Evolutionary conservation across 108 stramenopile genomes (phyloP), one percentile per base, ranked within the genome.

Genomic region (Nitzschia palea): DNA sequence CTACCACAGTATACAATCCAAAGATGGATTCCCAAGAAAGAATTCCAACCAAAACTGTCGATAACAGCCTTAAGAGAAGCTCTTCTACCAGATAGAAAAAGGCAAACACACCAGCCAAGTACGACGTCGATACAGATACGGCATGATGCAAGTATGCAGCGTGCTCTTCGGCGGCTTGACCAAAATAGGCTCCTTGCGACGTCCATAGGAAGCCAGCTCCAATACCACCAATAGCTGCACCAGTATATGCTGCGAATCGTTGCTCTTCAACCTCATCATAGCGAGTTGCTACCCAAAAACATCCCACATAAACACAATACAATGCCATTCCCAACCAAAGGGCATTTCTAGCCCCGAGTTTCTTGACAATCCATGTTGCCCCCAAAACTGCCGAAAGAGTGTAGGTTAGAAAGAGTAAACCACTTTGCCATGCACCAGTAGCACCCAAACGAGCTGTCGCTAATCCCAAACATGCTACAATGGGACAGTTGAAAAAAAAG

Each of bases 151-250:
- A 33, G 8, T 52, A 34, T 47, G 25, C 25, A 4, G 89, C 86
- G 75, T 87, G 80, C 18, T 83, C 68, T 62, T 78, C 71, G 14
- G 86, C 82, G 3, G 87, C 76, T 3, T 30, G 71, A 0, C 76
- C 37, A 70, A 94, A 90, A 78, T 86, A 94, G 33, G 85, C 62
- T 3, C 93, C 93, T 60, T 94, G 93, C 17, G 86, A 78, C 18
- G 85, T 87, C 93, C 93, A 94, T 25, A 94, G 71, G 35, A 87
- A 80, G 1, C 89, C 87, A 51, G 79, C 88, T 20, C 89, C 93
- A 0, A 89, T 44, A 17, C 93, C 93, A 8, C 93, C 93, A 37
- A 90, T 70, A 0, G 75, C 70, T 1, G 85, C 87, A 14, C 93
- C 89, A 25, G 67, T 23, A 3, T 81, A 75, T n/a, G 85, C 80